These are phyloP conservation scores for Erysimum pusillum DNA, from an alignment of 441 rosid genomes.

Conservation along the genomic window DNA sequence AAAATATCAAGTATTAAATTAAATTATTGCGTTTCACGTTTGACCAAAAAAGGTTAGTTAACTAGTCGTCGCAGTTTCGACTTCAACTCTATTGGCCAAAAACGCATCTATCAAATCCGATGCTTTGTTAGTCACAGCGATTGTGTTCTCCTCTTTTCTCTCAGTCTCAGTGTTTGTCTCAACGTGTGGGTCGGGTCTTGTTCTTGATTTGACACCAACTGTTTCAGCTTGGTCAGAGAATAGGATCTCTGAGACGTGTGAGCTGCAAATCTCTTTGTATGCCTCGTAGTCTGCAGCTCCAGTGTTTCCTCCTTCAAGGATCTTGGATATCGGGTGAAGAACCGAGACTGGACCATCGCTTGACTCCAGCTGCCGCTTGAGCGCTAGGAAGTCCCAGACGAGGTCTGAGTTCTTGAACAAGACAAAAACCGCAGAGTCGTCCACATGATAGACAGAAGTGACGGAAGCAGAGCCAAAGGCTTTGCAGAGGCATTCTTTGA, in stretches of 20 bases:
- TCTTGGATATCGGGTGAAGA: constrained; percentile 81
- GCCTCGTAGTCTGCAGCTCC: constrained; percentile 77
- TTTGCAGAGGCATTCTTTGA: constrained; percentile 74
- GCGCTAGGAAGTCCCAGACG: constrained; percentile 63
- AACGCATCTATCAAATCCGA: constrained; percentile 46
- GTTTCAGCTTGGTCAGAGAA: constrained; percentile 88
- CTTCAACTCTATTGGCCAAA: constrained; percentile 42
- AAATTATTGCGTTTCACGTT: constrained; percentile 22
- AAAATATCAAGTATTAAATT: background rate
- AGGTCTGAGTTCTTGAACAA: constrained; percentile 68
- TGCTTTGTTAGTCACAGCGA: constrained; percentile 32
- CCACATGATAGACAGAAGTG: constrained; percentile 62
- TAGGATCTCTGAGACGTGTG: constrained; percentile 60
- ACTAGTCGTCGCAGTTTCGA: constrained; percentile 28
- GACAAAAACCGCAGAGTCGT: constrained; percentile 78
- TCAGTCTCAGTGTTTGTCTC: constrained; percentile 5
- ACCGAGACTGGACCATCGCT: constrained; percentile 61
- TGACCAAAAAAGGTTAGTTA: constrained; percentile 2
- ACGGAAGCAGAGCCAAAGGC: constrained; percentile 71
- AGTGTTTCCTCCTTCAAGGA: constrained; percentile 80
- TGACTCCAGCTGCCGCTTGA: constrained; percentile 73
- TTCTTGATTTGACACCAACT: constrained; percentile 67
- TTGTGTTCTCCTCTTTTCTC: constrained; percentile 36
- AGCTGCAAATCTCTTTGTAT: constrained; percentile 83
- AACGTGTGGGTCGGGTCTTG: constrained; percentile 44